Conservation (phyloP, 306 rosid genomes). For the Begonia fuchsioides region DNA sequence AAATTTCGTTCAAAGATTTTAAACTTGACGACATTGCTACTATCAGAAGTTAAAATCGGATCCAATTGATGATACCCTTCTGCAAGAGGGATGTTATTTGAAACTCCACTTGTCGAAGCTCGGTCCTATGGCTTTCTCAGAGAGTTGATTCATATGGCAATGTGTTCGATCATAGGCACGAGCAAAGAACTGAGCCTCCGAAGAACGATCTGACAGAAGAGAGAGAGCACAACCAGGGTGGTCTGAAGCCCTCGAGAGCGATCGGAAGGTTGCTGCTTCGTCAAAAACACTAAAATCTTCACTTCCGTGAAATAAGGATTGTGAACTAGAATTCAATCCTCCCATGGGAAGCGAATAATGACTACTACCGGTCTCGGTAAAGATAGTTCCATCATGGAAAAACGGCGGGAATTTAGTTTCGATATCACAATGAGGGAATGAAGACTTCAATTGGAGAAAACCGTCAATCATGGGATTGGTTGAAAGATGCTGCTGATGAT, state of each 20-base stretch:
- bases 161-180: constrained; percentile 38
- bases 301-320: constrained; percentile 29
- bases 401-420: not conserved
- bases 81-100: not conserved
- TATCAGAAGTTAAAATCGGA: constrained; percentile 33
- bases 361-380: not conserved
- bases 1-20: constrained; percentile 39
- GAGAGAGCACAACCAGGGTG: constrained; percentile 72
- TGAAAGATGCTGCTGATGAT: not conserved
- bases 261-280: constrained; percentile 28
- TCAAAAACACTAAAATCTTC: constrained; percentile 39
- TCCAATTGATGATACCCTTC: constrained; percentile 30
- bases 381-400: not conserved
- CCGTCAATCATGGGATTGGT: not conserved
- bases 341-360: constrained; percentile 15
- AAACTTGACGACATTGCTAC: constrained; percentile 30
- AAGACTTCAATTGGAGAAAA: not conserved
- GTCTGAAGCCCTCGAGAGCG: constrained; percentile 39
- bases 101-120: no score
- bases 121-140: constrained; percentile 12
- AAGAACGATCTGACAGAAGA: constrained; percentile 74
- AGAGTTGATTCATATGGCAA: constrained; percentile 32
- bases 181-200: constrained; percentile 34
- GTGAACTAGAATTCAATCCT: constrained; percentile 17
- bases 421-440: not conserved